Base-by-base conservation (phyloP, 139 green algal species). In the Chlamydomonas schloesseri region DNA sequence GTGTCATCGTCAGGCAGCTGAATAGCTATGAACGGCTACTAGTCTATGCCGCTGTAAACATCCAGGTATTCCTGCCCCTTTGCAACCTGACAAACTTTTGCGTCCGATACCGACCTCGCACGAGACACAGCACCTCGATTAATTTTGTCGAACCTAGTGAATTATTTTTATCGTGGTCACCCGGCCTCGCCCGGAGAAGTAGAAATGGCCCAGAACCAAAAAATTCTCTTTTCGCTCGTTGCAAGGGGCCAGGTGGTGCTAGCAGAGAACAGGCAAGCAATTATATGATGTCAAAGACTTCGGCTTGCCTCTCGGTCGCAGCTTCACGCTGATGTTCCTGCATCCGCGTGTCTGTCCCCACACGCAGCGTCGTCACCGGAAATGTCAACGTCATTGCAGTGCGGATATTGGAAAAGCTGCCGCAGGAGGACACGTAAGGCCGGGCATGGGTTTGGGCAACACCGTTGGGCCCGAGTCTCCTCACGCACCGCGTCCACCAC, bases 361-460 rank as follows among this genome's bases (percentile, higher is more conserved):
- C 28, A 0, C 57, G 87, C 92, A 96, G 94, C 71, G 73, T 24
- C 0, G 90, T 95, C 1, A 87, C 57, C 3, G 96, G 96, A 37
- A 99, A 98, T 89, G 94, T 90, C 14, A 90, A 91, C 50, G 72
- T 94, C 8, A 91, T 99, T 1, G 96, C 96, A 0, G 73, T 96
- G 37, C 82, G 94, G 0, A 96, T 99, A 29, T 83, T 98, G 67
- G 95, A 98, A 53, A 96, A 96, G 81, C 83, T 97, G 53, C 84
- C 89, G 3, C 37, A 68, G 9, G 84, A 91, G 14, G 93, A 98
- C 73, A 97, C 83, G 90, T 94, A 65, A 89, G 93, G 85, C 29
- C 18, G 15, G 57, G 34, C 13, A 57, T 29, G 62, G 36, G 64
- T n/a, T 24, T 24, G 55, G 55, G 10, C 55, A 11, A 62, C 18